Evolutionary conservation across 2,329 filamentous ascomycete genomes (phyloP).

Genomic region (Phaeophleospora eucalypticola): DNA sequence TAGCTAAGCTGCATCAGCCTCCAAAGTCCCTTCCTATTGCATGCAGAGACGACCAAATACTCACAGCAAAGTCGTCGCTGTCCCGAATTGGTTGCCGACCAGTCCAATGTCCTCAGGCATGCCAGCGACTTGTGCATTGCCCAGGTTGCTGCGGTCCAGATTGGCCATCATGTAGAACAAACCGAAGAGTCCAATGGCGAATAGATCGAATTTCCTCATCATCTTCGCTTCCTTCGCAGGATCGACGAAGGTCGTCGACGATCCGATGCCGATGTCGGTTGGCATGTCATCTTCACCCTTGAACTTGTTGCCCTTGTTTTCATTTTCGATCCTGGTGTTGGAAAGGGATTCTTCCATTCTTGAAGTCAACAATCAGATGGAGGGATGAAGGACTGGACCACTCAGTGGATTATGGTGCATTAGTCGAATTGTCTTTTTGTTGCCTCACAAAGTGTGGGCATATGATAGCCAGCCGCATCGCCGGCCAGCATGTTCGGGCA

Average conservation of each 20-base stretch:
- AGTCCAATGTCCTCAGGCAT: constrained; percentile 47
- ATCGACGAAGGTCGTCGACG: constrained; percentile 1
- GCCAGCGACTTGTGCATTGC: constrained; percentile 36
- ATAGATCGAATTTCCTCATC: constrained; percentile 10
- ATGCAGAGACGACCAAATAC: not conserved
- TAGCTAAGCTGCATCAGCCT: not conserved
- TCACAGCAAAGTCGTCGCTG: constrained; percentile 6
- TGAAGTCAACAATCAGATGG: too few relatives aligned
- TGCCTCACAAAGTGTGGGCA: too few relatives aligned
- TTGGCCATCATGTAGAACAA: constrained; percentile 12
- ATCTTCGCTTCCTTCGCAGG: constrained; percentile 4
- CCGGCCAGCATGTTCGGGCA: too few relatives aligned
- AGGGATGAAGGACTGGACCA: too few relatives aligned
- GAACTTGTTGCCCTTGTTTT: not conserved
- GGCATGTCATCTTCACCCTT: not conserved
- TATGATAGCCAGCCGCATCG: too few relatives aligned
- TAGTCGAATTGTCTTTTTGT: too few relatives aligned
- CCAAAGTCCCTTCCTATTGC: not conserved
- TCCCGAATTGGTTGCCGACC: constrained; percentile 37
- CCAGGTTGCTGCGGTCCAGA: constrained; percentile 41
- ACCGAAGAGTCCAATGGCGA: constrained; percentile 8
- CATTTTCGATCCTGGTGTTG: not conserved
- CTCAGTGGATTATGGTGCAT: too few relatives aligned
- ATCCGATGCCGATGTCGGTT: not conserved
- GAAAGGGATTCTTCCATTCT: too few relatives aligned